phyloP scores from a whole-genome alignment of 2,329 filamentous ascomycete genomes.

The Fusarium humuli region DNA sequence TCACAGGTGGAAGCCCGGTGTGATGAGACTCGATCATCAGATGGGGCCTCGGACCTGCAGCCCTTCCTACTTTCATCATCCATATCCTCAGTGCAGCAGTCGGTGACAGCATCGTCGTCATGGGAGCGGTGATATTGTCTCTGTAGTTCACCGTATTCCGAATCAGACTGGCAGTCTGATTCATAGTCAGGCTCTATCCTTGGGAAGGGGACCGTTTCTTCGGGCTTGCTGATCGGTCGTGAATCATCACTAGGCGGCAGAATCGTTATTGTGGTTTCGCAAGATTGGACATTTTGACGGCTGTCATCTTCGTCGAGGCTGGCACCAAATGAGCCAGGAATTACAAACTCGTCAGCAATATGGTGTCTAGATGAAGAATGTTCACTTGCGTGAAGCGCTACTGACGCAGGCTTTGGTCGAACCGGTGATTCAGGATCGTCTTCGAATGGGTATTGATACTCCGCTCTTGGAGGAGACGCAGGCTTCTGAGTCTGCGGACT shows the following conservation, averaged over 20 bases:
- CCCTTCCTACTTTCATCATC: constrained; percentile 49
- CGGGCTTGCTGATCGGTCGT: constrained; percentile 12
- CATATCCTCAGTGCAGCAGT: constrained; percentile 53
- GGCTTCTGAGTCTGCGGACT: constrained; percentile 44
- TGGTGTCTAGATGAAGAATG: constrained; percentile 21
- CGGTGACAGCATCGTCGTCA: constrained; percentile 51
- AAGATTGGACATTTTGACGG: constrained; percentile 29
- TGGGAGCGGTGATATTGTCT: constrained; percentile 43
- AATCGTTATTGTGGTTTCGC: constrained; percentile 63
- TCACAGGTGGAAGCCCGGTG: constrained; percentile 56
- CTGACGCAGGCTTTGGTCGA: constrained; percentile 11
- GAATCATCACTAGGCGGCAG: constrained; percentile 55
- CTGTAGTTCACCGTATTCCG: constrained; percentile 46
- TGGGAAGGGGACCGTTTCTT: constrained; percentile 50
- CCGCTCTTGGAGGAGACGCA: constrained; percentile 49
- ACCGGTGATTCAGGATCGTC: constrained; percentile 54
- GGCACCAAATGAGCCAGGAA: constrained; percentile 51
- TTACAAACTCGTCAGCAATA: constrained; percentile 19
- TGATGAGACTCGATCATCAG: constrained; percentile 49
- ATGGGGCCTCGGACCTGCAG: constrained; percentile 46
- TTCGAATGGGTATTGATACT: constrained; percentile 65
- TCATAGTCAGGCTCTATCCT: constrained; percentile 53
- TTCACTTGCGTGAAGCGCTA: constrained; percentile 38
- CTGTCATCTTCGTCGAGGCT: constrained; percentile 52
- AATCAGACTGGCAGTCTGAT: constrained; percentile 55